Evolutionary conservation across 116 monocot species (phyloP), one percentile per base, ranked within the genome.

Genomic region (Cymodocea nodosa): DNA sequence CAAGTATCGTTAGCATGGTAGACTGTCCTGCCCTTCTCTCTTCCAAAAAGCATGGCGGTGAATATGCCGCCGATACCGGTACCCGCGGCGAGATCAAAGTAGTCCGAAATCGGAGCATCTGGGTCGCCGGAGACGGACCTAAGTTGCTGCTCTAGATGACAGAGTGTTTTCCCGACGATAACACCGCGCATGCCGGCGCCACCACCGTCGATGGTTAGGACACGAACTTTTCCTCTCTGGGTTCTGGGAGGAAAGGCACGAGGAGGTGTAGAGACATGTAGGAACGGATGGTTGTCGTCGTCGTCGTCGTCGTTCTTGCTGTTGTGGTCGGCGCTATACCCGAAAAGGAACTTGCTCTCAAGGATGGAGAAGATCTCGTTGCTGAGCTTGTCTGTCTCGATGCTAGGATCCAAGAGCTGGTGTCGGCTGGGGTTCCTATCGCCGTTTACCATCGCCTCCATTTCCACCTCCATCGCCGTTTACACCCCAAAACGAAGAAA

Each of bases 301-400:
- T 30, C 30, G 30, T 30, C 30, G 30, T 30, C 30, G 73, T n/a
- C 18, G 25, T 30, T 35, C 4, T 12, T 13, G 15, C 3, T 12
- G 8, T 6, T 49, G 30, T 19, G 35, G 23, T 34, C 18, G 30
- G 71, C 79, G 52, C 67, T 55, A 64, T 69, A 76, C 22, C 80
- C 83, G 65, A 78, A 86, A 10, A 90, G 77, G 68, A 90, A 90
- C 68, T 75, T 83, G 63, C 60, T 72, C 36, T 90, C 90, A 22
- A 92, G 84, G 56, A 92, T 87, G 64, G 82, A 80, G 80, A 91
- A 91, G 58, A 91, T 91, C 70, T 84, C 84, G 67, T 87, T 77
- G 79, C 82, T 84, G 5, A 91, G 84, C 71, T 78, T 81, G 78
- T 84, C 80, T 14, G 89, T 74, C 65, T 83, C 85, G 50, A 78